phyloP scores from a whole-genome alignment of 2,329 filamentous ascomycete genomes.

The Fusarium xylarioides region DNA sequence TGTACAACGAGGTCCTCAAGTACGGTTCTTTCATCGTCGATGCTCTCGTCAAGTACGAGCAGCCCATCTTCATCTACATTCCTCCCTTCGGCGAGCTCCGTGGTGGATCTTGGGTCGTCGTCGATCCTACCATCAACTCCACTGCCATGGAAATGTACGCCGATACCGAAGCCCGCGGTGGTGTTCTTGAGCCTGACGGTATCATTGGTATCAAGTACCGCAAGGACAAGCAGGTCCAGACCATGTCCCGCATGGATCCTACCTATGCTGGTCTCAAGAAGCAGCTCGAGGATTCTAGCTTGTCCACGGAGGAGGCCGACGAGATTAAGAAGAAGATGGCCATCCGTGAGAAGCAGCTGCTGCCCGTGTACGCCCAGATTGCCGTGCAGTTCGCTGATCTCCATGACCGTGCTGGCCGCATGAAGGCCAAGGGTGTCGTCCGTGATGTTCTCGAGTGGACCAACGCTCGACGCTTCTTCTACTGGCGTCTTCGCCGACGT shows the following conservation, averaged over 20 bases:
- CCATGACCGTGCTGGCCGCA: constrained; percentile 95
- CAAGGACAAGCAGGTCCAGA: constrained; percentile 95
- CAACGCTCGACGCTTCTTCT: constrained; percentile 96
- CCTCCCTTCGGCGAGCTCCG: constrained; percentile 95
- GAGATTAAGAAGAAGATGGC: constrained; percentile 86
- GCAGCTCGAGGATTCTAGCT: constrained; percentile 68
- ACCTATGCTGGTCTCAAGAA: constrained; percentile 86
- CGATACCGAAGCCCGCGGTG: constrained; percentile 91
- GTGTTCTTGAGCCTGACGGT: constrained; percentile 97
- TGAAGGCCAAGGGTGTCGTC: constrained; percentile 97
- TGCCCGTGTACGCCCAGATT: constrained; percentile 94
- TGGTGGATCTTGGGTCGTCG: constrained; percentile 99
- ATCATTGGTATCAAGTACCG: constrained; percentile 99
- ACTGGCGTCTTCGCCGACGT: constrained; percentile 97
- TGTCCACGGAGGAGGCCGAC: constrained; percentile 78
- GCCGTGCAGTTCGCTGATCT: constrained; percentile 97
- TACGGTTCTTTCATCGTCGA: constrained; percentile 99
- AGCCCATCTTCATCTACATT: constrained; percentile 99
- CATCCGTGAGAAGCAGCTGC: constrained; percentile 83
- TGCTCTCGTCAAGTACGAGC: constrained; percentile 96
- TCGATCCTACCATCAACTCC: constrained; percentile 98
- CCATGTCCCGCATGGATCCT: constrained; percentile 92
- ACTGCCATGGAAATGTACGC: constrained; percentile 99
- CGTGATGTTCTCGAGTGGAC: constrained; percentile 85
- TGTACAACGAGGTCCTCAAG: constrained; percentile 99